Conservation (phyloP, 1,139 yeast species). For the Yamadazyma songkhlaensis region DNA sequence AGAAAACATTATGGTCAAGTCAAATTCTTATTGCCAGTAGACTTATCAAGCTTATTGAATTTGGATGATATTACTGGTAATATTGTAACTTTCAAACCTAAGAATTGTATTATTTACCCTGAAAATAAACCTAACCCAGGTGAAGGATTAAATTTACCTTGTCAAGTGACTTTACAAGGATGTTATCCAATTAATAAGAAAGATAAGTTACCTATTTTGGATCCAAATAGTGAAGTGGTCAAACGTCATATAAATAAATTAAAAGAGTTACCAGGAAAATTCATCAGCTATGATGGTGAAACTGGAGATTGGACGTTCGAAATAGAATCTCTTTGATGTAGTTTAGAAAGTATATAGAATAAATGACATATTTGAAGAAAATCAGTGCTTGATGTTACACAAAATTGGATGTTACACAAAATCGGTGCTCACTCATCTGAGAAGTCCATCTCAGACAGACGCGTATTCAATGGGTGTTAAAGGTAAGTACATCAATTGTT, state of each 20-base stretch:
- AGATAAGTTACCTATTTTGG: constrained; percentile 71
- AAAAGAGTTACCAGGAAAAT: constrained; percentile 57
- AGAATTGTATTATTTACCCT: constrained; percentile 72
- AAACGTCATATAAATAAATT: constrained; percentile 67
- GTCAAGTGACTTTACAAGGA: constrained; percentile 68
- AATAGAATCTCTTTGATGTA: constrained; percentile 30
- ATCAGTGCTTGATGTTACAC: too few relatives aligned
- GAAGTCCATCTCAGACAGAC: neutral
- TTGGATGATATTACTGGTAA: constrained; percentile 65
- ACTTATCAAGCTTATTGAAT: constrained; percentile 62
- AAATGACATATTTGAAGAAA: too few relatives aligned
- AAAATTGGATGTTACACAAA: too few relatives aligned
- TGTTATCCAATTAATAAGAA: constrained; percentile 77
- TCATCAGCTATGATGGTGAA: constrained; percentile 71
- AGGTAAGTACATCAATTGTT: constrained; percentile 38
- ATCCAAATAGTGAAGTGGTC: constrained; percentile 72
- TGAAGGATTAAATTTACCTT: constrained; percentile 79
- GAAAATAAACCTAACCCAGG: constrained; percentile 69
- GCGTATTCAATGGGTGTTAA: constrained; percentile 64
- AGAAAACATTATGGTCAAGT: constrained; percentile 75
- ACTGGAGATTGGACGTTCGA: constrained; percentile 83
- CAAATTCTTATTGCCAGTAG: constrained; percentile 78
- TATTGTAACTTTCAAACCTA: constrained; percentile 57
- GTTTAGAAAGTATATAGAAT: neutral
- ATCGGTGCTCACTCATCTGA: neutral